These are phyloP conservation scores for Phaeophleospora eucalypticola DNA, from an alignment of 2,329 filamentous ascomycete genomes.

Conservation along the genomic window DNA sequence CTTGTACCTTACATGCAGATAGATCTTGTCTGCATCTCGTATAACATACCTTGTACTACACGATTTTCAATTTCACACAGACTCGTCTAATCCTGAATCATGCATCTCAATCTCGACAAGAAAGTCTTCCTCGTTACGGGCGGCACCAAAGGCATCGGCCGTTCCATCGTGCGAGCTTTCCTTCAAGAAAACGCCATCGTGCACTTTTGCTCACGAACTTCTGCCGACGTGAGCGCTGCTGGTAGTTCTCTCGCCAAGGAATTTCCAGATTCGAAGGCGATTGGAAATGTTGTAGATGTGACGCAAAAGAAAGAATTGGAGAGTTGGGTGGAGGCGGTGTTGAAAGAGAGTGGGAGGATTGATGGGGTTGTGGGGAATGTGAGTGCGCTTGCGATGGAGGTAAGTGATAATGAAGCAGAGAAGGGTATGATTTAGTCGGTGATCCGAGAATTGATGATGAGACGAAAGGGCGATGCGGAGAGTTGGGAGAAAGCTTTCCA, in stretches of 20 bases:
- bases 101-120: conserved; percentile 35
- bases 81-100: too few species aligned
- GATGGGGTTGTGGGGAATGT: conserved; percentile 28
- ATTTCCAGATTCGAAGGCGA: conserved; percentile 19
- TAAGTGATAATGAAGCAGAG: too few species aligned
- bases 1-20: too few species aligned
- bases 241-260: conserved; percentile 15
- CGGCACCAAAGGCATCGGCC: conserved; percentile 33
- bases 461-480: conserved; percentile 8
- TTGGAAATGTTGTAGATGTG: conserved; percentile 27
- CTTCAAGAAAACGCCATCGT: conserved; percentile 30
- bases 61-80: too few species aligned
- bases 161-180: conserved; percentile 26
- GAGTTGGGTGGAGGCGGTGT: conserved; percentile 23
- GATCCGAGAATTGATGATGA: not conserved
- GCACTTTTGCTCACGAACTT: conserved; percentile 30
- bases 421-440: not conserved
- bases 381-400: conserved; percentile 2
- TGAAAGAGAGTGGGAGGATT: conserved; percentile 22
- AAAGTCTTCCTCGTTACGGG: conserved; percentile 36
- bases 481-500: conserved; percentile 29
- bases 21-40: too few species aligned
- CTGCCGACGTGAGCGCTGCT: conserved; percentile 20
- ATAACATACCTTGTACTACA: too few species aligned
- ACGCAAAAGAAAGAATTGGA: conserved; percentile 17